Percentiles rank a stretch among this genome's conserved stretches.
These are phyloP conservation scores for Rhizoclosmatium sp. DNA, from an alignment of 192 early-diverging fungal genomes.

Conservation along the genomic window DNA sequence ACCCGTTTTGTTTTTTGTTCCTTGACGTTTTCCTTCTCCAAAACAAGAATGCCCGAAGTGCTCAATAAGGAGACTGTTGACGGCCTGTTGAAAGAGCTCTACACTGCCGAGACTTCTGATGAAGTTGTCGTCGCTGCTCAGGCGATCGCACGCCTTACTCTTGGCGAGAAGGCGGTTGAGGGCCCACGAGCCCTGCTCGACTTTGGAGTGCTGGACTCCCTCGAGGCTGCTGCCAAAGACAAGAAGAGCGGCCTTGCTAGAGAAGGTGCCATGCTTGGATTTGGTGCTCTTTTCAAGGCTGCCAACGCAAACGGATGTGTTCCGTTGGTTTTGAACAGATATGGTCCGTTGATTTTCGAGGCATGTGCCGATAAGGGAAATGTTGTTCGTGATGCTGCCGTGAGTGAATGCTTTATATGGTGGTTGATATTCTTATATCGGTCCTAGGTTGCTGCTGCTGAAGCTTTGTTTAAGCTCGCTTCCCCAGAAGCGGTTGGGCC, in stretches of 20 bases:
- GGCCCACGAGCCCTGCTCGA: conserved; percentile 46
- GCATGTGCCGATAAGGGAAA: conserved; percentile 61
- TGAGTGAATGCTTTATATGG: conserved; percentile 13
- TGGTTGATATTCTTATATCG: conserved; percentile 25
- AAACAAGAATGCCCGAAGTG: conserved; percentile 7
- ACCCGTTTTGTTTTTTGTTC: conserved; percentile 9
- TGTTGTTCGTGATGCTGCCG: conserved; percentile 58
- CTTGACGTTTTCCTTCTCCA: not conserved
- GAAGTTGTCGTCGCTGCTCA: conserved; percentile 52
- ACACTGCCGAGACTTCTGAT: conserved; percentile 55
- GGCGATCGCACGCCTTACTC: conserved; percentile 41
- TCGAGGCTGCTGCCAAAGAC: conserved; percentile 46
- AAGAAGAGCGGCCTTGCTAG: conserved; percentile 59
- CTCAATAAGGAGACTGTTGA: conserved; percentile 14
- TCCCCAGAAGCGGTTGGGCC: conserved; percentile 25
- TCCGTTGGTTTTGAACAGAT: conserved; percentile 13
- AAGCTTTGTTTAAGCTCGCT: conserved; percentile 15
- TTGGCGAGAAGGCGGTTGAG: conserved; percentile 35
- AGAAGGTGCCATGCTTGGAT: conserved; percentile 54
- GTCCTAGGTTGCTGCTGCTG: conserved; percentile 10
- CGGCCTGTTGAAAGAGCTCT: conserved; percentile 45
- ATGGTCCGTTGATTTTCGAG: conserved; percentile 27
- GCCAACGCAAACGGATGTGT: conserved; percentile 18
- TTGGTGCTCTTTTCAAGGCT: conserved; percentile 39
- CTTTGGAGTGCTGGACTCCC: conserved; percentile 43